Percentiles rank a stretch among this genome's conserved stretches.
Evolutionary conservation across 441 rosid genomes (phyloP).

Genomic region (Populus trichocarpa): DNA sequence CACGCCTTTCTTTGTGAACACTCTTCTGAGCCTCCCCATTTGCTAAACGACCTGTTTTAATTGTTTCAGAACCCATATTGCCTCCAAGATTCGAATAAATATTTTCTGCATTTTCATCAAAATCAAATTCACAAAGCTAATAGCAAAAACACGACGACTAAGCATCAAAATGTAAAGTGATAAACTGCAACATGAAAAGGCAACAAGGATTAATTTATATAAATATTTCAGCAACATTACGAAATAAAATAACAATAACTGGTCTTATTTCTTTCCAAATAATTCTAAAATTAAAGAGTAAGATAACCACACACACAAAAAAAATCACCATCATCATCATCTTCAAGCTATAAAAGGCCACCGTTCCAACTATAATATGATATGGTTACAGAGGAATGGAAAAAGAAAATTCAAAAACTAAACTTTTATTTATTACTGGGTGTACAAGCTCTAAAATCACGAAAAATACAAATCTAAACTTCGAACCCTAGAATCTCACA

Average conservation of each 20-base stretch:
- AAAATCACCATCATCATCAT: neutral
- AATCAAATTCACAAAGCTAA: constrained; percentile 1
- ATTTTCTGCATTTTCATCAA: constrained; percentile 22
- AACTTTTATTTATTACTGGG: neutral
- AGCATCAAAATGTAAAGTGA: neutral
- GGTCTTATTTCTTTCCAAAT: neutral
- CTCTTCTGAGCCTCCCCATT: constrained; percentile 43
- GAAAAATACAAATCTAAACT: neutral
- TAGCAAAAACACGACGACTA: neutral
- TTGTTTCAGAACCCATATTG: constrained; percentile 58
- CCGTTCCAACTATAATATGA: neutral
- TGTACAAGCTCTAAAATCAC: neutral
- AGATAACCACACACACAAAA: too few species aligned
- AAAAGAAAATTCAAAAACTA: neutral
- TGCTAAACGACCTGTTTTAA: constrained; percentile 27
- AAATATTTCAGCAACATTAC: neutral
- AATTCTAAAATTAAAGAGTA: neutral
- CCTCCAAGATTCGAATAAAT: constrained; percentile 18
- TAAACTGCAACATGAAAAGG: neutral
- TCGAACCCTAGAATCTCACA: neutral
- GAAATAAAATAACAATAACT: neutral
- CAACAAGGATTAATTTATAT: neutral
- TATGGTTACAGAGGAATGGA: neutral
- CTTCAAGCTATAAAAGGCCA: neutral
- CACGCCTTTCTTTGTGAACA: constrained; percentile 17